Conservation (phyloP, 139 green algal species). For the Closterium sp. region DNA sequence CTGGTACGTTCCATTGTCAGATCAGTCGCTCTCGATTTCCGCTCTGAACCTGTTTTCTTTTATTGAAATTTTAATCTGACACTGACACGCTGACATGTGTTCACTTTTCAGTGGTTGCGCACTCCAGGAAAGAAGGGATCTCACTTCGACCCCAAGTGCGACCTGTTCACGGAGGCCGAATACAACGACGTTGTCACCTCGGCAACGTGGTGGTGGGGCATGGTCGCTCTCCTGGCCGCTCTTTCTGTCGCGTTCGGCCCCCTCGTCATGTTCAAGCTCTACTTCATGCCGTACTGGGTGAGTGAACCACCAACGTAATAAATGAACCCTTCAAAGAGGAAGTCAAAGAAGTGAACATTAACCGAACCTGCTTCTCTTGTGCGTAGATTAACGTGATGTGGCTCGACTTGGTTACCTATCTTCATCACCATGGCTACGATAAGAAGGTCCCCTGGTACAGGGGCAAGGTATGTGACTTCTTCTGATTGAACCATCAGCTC, state of each 20-base stretch:
- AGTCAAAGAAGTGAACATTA: background rate
- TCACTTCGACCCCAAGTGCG: constrained; percentile 85
- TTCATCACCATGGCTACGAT: constrained; percentile 86
- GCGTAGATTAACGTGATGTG: constrained; percentile 72
- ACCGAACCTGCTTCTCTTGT: background rate
- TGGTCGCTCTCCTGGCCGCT: constrained; percentile 76
- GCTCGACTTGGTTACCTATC: constrained; percentile 94
- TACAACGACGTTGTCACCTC: constrained; percentile 64
- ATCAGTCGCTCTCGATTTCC: too few species aligned
- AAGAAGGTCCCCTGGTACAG: constrained; percentile 92
- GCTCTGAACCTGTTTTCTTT: too few species aligned
- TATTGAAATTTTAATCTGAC: too few species aligned
- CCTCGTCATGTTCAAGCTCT: constrained; percentile 81
- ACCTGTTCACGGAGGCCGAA: constrained; percentile 72
- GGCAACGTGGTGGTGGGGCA: constrained; percentile 78
- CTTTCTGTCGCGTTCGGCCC: constrained; percentile 72
- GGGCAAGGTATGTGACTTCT: constrained; percentile 51
- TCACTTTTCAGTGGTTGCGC: constrained; percentile 15
- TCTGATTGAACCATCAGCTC: background rate
- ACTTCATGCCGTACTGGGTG: constrained; percentile 86
- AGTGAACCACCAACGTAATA: background rate
- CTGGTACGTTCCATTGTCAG: background rate
- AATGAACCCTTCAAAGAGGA: too few species aligned
- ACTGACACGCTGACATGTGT: background rate
- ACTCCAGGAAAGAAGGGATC: constrained; percentile 84